Percentiles rank a stretch among this genome's conserved stretches.
Evolutionary conservation across 73 alveolate species (phyloP).

Genomic region (Tetrahymena malaccensis): DNA sequence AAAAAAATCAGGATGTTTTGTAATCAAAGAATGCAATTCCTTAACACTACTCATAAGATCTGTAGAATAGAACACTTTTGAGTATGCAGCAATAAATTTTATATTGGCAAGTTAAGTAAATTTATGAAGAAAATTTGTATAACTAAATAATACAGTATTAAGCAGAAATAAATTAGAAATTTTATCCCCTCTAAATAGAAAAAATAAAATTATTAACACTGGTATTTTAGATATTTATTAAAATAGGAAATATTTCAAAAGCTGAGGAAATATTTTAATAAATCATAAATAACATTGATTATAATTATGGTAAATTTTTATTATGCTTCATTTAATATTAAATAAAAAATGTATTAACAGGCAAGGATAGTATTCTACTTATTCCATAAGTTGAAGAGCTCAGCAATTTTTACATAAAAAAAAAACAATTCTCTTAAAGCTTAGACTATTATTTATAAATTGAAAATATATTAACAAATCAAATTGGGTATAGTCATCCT

Average conservation of each 20-base stretch:
- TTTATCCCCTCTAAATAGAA: not conserved
- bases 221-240: not conserved
- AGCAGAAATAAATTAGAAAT: not conserved
- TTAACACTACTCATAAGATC: not conserved
- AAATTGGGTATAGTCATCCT: not conserved
- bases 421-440: not conserved
- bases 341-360: not conserved
- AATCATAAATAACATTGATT: not conserved
- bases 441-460: not conserved
- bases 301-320: not conserved
- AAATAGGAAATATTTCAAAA: not conserved
- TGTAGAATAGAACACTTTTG: too few relatives aligned
- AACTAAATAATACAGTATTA: not conserved
- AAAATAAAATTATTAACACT: not conserved
- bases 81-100: not conserved
- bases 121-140: not conserved
- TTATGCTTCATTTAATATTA: not conserved
- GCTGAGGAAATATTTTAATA: not conserved
- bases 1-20: not conserved
- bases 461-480: not conserved
- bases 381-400: not conserved
- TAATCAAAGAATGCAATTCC: not conserved
- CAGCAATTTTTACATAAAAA: not conserved
- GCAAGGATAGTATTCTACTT: not conserved
- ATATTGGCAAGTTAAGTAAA: not conserved